These are phyloP conservation scores for Coemansia sp. DNA, from an alignment of 371 early-diverging fungal species.

Conservation along the genomic window DNA sequence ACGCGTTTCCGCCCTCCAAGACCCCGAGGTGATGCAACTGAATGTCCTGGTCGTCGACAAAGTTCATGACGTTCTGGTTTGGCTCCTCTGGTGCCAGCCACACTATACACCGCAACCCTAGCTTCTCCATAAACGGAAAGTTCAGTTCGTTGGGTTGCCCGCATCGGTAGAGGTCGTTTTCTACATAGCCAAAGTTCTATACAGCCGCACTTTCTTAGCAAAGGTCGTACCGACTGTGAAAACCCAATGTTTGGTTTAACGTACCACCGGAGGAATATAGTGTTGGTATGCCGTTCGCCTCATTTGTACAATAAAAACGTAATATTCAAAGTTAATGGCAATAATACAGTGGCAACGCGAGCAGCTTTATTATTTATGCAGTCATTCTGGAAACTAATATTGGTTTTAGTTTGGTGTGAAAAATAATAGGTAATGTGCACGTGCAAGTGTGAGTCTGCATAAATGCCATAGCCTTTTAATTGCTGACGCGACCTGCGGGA, in stretches of 20 bases:
- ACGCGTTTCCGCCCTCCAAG: conserved; percentile 78
- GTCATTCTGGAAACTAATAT: not conserved
- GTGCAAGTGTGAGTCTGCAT: not conserved
- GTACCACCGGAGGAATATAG: conserved; percentile 33
- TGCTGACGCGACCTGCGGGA: conserved; percentile 81
- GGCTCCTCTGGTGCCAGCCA: conserved; percentile 97
- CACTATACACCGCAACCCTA: conserved; percentile 86
- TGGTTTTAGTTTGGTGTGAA: not conserved
- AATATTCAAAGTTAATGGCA: too few relatives aligned
- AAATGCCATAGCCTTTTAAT: not conserved
- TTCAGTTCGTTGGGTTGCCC: conserved; percentile 98
- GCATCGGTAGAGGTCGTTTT: conserved; percentile 93
- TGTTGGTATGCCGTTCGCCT: conserved; percentile 37
- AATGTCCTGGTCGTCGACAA: conserved; percentile 96
- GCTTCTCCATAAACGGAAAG: conserved; percentile 94
- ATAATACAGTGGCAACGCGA: too few relatives aligned
- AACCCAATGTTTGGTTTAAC: not conserved
- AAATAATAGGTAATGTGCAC: not conserved
- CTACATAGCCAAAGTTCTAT: conserved; percentile 90
- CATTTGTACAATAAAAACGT: conserved; percentile 10
- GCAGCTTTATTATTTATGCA: not conserved
- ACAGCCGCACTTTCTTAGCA: not conserved
- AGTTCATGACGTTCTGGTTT: conserved; percentile 89
- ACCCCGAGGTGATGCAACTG: conserved; percentile 81
- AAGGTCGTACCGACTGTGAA: not conserved